Conservation (phyloP, 257 asterid genomes). For the Ocimum tenuiflorum region DNA sequence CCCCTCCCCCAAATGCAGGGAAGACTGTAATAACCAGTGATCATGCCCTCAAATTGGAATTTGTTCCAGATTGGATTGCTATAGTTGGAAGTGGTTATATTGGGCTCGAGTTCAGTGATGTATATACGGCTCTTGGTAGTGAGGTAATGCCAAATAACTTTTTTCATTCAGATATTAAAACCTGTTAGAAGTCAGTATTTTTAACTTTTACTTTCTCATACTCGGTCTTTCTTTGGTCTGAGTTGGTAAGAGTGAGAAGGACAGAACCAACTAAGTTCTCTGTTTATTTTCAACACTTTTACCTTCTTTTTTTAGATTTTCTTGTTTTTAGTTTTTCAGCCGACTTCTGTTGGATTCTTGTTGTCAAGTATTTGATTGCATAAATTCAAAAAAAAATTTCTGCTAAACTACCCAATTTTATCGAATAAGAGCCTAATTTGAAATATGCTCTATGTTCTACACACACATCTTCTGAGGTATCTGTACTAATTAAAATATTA, state of each 20-base stretch:
- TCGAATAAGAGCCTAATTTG: not conserved
- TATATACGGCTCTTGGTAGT: conserved; percentile 86
- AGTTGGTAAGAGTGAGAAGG: not conserved
- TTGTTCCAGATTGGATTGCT: conserved; percentile 82
- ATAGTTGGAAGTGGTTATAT: conserved; percentile 93
- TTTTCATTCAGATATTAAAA: not conserved
- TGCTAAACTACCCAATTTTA: not conserved
- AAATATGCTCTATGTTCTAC: not conserved
- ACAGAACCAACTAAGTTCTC: not conserved
- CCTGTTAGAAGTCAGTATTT: not conserved
- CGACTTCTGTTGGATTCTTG: not conserved
- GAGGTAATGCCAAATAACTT: conserved; percentile 38
- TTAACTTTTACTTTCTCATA: not conserved
- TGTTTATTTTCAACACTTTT: not conserved
- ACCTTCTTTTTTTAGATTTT: not conserved
- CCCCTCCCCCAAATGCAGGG: conserved; percentile 39
- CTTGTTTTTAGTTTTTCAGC: not conserved
- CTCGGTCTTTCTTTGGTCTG: not conserved
- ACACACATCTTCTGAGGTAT: not conserved
- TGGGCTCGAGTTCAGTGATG: conserved; percentile 91
- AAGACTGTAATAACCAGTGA: conserved; percentile 91
- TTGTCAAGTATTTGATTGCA: not conserved
- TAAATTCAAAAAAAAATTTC: not conserved
- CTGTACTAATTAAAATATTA: not conserved
- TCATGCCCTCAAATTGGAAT: conserved; percentile 83